Evolutionary conservation across 768 basidiomycete genomes (phyloP), one percentile per base, ranked within the genome.

Genomic region (Cyathus striatus): DNA sequence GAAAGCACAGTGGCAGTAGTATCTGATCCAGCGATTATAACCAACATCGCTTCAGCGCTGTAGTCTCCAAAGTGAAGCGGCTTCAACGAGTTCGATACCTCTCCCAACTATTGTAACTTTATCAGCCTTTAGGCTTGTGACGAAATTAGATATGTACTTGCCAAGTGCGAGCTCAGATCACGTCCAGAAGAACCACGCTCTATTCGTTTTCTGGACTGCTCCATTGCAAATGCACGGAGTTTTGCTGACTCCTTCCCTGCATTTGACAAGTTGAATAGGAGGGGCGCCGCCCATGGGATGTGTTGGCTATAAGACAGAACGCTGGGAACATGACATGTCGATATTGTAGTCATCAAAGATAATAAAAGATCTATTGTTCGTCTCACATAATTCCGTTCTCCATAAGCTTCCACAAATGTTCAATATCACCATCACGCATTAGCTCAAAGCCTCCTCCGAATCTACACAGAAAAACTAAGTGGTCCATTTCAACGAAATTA

Each of bases 11-110:
- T 62, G 5, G 71, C 62, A 14, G 69, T 68, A 2, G 76, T 78
- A 48, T 78, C 76, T 20, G 73, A 61, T 10, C 76, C 76, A 9
- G 74, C 76, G 12, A 58, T 46, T 34, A 63, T 59, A 22, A 21
- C n/a, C 9, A 34, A n/a, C 14, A 22, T 17, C n/a, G 41, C 27
- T n/a, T 23, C 24, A 10, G 14, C 9, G 18, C 18, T 23, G n/a
- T n/a, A n/a, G n/a, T n/a, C n/a, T 20, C 12, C 24, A 14, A 42
- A 13, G 27, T 12, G 25, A 42, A 30, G 21, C 14, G 20, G 22
- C 23, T 10, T 33, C 33, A 34, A 7, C 9, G 39, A 23, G 25
- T 14, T n/a, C 10, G 23, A 23, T 24, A 23, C 13, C 2, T 40
- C n/a, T 14, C 25, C 39, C 39, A 23, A 40, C 14, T 40, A 10